A percentile compares a stretch with the other conserved stretches of the same genome.
phyloP scores from a whole-genome alignment of 495 filamentous ascomycete species.

The Cercophora newfieldiana region DNA sequence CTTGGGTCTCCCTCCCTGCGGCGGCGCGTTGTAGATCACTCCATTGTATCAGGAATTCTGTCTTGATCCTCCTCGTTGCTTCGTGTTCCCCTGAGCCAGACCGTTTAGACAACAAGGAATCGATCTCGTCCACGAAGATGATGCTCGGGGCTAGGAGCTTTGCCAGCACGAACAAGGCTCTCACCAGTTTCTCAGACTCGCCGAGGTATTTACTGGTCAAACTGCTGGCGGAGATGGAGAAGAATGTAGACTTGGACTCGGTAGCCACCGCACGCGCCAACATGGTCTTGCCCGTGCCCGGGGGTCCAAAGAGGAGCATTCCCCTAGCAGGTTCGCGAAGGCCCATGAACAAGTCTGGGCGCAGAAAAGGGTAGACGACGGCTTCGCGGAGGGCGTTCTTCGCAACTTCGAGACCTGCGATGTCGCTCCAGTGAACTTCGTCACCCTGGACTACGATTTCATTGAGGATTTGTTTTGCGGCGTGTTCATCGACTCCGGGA shows the following conservation, averaged over 20 bases:
- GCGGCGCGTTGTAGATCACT: slow-evolving; percentile 89
- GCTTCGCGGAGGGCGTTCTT: slow-evolving; percentile 94
- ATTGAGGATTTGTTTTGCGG: slow-evolving; percentile 89
- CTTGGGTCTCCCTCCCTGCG: slow-evolving; percentile 70
- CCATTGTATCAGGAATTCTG: slow-evolving; percentile 98
- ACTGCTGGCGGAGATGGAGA: slow-evolving; percentile 91
- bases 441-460: slow-evolving; percentile 96
- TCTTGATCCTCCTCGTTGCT: slow-evolving; percentile 91
- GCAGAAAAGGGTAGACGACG: slow-evolving; percentile 95
- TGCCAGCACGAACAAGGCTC: slow-evolving; percentile 86
- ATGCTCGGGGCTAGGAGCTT: slow-evolving; percentile 91
- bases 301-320: slow-evolving; percentile 95
- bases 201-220: slow-evolving; percentile 96
- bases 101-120: slow-evolving; percentile 85
- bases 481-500: slow-evolving; percentile 73
- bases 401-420: slow-evolving; percentile 86
- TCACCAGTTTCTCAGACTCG: slow-evolving; percentile 94
- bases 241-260: slow-evolving; percentile 93
- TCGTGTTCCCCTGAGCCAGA: slow-evolving; percentile 87
- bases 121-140: slow-evolving; percentile 99
- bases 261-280: slow-evolving; percentile 93
- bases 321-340: slow-evolving; percentile 91
- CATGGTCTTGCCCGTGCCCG: slow-evolving; percentile 98
- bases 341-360: slow-evolving; percentile 93
- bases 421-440: slow-evolving; percentile 92